phyloP scores from a whole-genome alignment of 2,329 filamentous ascomycete species.

The Ramularia collo-cygni region DNA sequence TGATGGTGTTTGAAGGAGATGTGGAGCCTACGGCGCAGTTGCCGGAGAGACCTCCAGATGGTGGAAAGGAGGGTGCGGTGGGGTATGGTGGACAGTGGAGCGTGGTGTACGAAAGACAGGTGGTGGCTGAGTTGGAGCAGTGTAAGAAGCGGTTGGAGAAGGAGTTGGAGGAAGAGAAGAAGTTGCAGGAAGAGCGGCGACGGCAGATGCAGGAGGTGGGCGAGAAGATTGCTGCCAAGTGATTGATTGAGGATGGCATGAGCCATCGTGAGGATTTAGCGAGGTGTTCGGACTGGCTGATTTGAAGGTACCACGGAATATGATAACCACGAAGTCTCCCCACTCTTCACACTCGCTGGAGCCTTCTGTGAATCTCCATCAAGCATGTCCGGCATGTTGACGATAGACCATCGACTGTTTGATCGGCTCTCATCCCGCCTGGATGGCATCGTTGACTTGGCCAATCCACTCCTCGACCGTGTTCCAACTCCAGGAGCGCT shows the following conservation, averaged over 20 bases:
- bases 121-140: constrained; percentile 42
- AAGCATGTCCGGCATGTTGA: too few species aligned
- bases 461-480: too few species aligned
- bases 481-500: too few species aligned
- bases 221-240: constrained; percentile 3
- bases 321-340: constrained; percentile 2
- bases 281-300: constrained; percentile 6
- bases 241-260: not conserved
- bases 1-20: constrained; percentile 51
- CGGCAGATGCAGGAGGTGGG: constrained; percentile 23
- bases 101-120: constrained; percentile 26
- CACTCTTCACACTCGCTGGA: not conserved
- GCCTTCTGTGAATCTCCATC: too few species aligned
- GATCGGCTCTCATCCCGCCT: too few species aligned
- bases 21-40: constrained; percentile 62
- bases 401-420: too few species aligned
- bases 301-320: not conserved
- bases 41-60: constrained; percentile 57
- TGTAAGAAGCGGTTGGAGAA: constrained; percentile 55
- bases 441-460: too few species aligned
- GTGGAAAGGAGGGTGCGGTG: constrained; percentile 63
- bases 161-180: constrained; percentile 26
- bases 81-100: constrained; percentile 52
- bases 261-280: constrained; percentile 3
- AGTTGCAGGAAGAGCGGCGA: constrained; percentile 22